These are phyloP conservation scores for Ilex asprella DNA, from an alignment of 257 asterid species.

Conservation along the genomic window DNA sequence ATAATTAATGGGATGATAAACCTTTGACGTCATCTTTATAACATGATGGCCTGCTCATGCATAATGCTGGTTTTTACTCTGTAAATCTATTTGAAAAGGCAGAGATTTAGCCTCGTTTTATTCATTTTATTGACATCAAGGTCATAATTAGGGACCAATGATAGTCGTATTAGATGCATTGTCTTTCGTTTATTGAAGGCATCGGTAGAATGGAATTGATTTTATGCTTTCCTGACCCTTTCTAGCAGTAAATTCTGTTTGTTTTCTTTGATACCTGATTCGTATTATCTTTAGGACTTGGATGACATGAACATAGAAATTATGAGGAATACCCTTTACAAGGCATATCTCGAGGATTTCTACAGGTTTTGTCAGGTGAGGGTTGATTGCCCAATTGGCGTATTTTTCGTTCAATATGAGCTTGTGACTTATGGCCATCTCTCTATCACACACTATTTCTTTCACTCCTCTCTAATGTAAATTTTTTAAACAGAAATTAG, in stretches of 20 bases:
- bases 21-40: not conserved
- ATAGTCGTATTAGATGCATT: too few relatives aligned
- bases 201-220: not conserved
- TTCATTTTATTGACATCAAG: not conserved
- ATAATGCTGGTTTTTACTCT: not conserved
- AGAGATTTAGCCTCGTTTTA: not conserved
- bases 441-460: not conserved
- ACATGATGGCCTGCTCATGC: not conserved
- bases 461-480: constrained; percentile 15
- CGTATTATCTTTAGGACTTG: constrained; percentile 48
- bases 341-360: constrained; percentile 93
- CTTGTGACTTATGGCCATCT: not conserved
- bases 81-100: not conserved
- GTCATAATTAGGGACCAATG: not conserved
- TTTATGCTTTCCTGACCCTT: not conserved
- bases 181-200: too few relatives aligned
- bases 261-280: not conserved
- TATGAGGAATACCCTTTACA: constrained; percentile 90
- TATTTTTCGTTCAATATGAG: not conserved
- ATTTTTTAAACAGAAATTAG: constrained; percentile 53
- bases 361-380: constrained; percentile 77
- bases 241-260: constrained; percentile 7
- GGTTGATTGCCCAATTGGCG: not conserved
- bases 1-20: not conserved
- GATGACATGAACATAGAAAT: constrained; percentile 97